Base-by-base conservation (phyloP, 225 moss, liverwort and hornwort species). In the Polytrichum formosum region DNA sequence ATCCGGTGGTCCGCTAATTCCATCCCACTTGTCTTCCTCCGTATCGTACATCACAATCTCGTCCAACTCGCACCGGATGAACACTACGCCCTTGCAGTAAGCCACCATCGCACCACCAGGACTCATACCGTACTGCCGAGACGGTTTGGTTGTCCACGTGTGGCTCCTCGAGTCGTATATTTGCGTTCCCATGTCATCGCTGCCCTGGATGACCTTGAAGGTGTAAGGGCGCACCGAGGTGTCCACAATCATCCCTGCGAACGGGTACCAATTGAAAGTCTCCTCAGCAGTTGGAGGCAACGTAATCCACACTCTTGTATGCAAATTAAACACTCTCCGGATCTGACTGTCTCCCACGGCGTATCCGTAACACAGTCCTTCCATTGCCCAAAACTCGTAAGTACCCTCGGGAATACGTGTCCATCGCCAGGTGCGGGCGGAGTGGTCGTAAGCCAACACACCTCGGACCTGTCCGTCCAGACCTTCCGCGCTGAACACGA, bases 381-480 rank as follows among this genome's bases (percentile, higher is more conserved):
- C 62, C 28, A 28, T 61, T 26, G 82, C 65, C 22, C 72, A 82
- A 6, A 77, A 77, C 30, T 71, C 74, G 58, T 75, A 67, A 6
- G 54, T 67, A 55, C 77, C 25, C 70, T 16, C 67, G 28, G 71
- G 77, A 10, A 82, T 72, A 55, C 78, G 78, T 30, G 72, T 82
- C 82, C 78, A 79, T 72, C 66, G 65, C 78, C 73, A 82, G 56
- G 55, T 46, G 6, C 75, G 55, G 18, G 69, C 64, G 16, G 70
- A 66, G 55, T 68, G 64, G 31, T 73, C 75, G 66, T 73, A 78
- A 18, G 75, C 71, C 18, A 82, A 72, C 26, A 82, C 60, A 55
- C 72, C 82, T 55, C 74, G 78, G 63, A 82, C 33, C 61, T 79
- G 74, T 55, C 72, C 72, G 28, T 82, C 82, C 27, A 82, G 70